Evolutionary conservation across 768 basidiomycete genomes (phyloP).

Genomic region (Cystobasidium ongulense): DNA sequence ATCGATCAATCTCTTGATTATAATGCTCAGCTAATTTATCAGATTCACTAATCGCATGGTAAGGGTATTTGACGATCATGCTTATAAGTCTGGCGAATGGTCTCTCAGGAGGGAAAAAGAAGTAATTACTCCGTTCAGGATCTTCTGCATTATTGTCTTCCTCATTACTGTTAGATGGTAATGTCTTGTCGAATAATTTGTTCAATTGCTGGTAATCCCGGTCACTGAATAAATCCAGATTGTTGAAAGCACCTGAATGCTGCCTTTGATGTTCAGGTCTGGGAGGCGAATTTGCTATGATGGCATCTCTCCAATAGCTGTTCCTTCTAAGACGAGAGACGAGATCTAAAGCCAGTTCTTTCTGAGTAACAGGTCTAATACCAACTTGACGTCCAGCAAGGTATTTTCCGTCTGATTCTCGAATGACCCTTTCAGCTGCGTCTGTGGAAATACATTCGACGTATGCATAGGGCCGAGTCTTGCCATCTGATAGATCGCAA

Average conservation of each 20-base stretch:
- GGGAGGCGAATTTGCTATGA: background rate
- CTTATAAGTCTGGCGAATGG: slow-evolving; percentile 14
- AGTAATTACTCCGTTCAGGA: background rate
- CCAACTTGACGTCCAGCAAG: slow-evolving; percentile 5
- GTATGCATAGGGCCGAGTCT: slow-evolving; percentile 18
- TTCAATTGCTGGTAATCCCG: background rate
- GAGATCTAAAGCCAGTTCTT: slow-evolving; percentile 13
- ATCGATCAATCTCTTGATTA: background rate
- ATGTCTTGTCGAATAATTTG: background rate
- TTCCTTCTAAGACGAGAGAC: background rate
- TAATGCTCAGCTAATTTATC: background rate
- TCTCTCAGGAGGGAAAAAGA: slow-evolving; percentile 4
- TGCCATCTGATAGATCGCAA: background rate
- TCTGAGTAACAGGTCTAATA: background rate
- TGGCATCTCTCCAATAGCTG: background rate
- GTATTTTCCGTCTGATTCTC: background rate
- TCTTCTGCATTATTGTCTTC: background rate
- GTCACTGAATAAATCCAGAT: background rate
- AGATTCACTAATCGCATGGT: background rate
- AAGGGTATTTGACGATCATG: slow-evolving; percentile 21
- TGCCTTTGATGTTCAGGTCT: background rate
- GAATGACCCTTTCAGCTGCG: background rate
- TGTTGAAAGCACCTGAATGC: background rate
- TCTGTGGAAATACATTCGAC: slow-evolving; percentile 9
- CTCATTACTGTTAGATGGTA: background rate